Conservation (phyloP, 2,329 filamentous ascomycete species). For the Alternaria sp. region DNA sequence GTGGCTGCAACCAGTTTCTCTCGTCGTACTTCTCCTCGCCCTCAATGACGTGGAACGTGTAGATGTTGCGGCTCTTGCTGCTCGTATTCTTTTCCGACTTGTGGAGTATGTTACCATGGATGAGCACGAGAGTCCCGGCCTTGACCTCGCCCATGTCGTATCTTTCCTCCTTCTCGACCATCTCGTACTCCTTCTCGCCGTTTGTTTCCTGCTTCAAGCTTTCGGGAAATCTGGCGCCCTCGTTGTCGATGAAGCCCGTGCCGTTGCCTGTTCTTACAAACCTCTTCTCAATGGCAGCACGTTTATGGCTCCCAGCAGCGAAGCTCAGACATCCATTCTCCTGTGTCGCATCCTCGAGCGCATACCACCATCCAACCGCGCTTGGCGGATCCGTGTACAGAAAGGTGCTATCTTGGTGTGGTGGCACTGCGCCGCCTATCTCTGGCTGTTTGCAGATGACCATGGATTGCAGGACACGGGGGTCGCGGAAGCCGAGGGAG, state of each 20-base stretch:
- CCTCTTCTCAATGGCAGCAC: conserved; percentile 72
- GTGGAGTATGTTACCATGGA: conserved; percentile 94
- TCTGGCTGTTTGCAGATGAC: conserved; percentile 98
- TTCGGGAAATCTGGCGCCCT: conserved; percentile 67
- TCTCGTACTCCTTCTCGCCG: conserved; percentile 41
- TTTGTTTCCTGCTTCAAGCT: conserved; percentile 48
- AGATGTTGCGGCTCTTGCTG: conserved; percentile 86
- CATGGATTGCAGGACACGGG: conserved; percentile 89
- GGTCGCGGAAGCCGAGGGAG: conserved; percentile 76
- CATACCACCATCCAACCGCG: conserved; percentile 97
- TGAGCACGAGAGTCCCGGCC: conserved; percentile 87
- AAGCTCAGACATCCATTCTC: conserved; percentile 92
- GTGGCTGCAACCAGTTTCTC: conserved; percentile 92
- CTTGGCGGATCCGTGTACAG: conserved; percentile 87
- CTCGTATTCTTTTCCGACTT: conserved; percentile 95
- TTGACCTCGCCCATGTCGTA: conserved; percentile 88
- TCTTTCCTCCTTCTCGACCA: conserved; percentile 54
- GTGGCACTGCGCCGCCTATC: conserved; percentile 88
- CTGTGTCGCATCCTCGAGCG: conserved; percentile 85
- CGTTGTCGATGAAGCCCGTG: conserved; percentile 66
- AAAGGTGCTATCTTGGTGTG: conserved; percentile 93
- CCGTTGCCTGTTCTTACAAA: conserved; percentile 70
- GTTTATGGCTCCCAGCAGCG: conserved; percentile 79
- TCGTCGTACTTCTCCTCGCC: conserved; percentile 79
- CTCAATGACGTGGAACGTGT: conserved; percentile 97